Conservation (phyloP, 139 green algal genomes). For the Tetradesmus lagerheimii region DNA sequence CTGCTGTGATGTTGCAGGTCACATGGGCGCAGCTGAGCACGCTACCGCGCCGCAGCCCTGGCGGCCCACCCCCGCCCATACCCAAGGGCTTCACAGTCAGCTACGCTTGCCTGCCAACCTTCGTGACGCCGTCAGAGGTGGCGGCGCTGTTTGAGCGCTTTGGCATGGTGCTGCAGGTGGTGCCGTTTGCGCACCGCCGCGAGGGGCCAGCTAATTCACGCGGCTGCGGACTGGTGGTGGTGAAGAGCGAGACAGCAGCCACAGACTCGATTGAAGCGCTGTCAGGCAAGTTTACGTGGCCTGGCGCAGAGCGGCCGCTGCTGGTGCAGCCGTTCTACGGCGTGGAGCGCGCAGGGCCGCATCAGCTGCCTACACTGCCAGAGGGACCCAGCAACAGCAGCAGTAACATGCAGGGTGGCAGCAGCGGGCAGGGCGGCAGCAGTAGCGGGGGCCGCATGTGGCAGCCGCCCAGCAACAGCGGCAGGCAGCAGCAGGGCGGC, state of each 20-base stretch:
- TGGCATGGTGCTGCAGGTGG: conserved; percentile 46
- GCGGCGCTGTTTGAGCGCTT: conserved; percentile 39
- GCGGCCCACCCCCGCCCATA: conserved; percentile 5
- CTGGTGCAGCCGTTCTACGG: conserved; percentile 39
- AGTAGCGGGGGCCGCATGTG: not conserved
- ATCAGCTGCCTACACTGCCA: conserved; percentile 10
- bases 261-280: not conserved
- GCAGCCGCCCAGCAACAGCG: not conserved
- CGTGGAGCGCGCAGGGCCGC: not conserved
- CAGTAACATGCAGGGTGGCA: not conserved
- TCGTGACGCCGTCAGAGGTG: conserved; percentile 38
- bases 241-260: conserved; percentile 15
- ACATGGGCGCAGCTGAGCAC: conserved; percentile 50
- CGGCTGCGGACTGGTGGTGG: conserved; percentile 44
- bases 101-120: conserved; percentile 34
- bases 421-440: not conserved
- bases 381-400: not conserved
- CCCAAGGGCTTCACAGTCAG: conserved; percentile 34
- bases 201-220: conserved; percentile 26
- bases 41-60: conserved; percentile 27
- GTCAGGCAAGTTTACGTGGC: conserved; percentile 32
- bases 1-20: conserved; percentile 30
- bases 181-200: conserved; percentile 42
- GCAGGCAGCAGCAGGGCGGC: not conserved
- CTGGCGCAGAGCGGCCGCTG: conserved; percentile 34